Percentiles rank a stretch among this genome's conserved stretches.
Evolutionary conservation across 495 filamentous ascomycete genomes (phyloP).

Genomic region (Rhypophila decipiens): DNA sequence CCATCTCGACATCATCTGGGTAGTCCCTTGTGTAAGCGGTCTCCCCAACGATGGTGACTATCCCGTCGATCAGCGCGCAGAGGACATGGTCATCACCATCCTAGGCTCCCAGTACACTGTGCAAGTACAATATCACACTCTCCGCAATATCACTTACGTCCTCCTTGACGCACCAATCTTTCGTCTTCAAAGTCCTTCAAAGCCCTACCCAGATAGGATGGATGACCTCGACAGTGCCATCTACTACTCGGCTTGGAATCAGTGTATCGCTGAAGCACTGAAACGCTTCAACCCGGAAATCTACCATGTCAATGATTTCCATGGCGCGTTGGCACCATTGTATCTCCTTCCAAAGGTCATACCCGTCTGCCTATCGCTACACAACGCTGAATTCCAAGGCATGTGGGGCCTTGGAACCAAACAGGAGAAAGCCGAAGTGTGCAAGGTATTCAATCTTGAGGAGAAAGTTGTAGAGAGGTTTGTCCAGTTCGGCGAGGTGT

Average conservation of each 20-base stretch:
- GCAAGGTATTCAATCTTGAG: slow-evolving; percentile 58
- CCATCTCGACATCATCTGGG: slow-evolving; percentile 65
- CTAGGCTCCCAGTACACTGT: slow-evolving; percentile 56
- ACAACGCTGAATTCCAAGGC: slow-evolving; percentile 63
- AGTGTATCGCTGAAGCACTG: slow-evolving; percentile 57
- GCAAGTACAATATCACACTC: slow-evolving; percentile 55
- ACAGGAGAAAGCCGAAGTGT: slow-evolving; percentile 59
- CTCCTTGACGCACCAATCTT: slow-evolving; percentile 64
- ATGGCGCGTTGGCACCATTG: slow-evolving; percentile 62
- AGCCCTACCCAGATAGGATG: slow-evolving; percentile 65
- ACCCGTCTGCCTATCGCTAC: slow-evolving; percentile 44
- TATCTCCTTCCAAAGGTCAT: slow-evolving; percentile 56
- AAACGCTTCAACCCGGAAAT: slow-evolving; percentile 47
- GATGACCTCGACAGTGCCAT: slow-evolving; percentile 64
- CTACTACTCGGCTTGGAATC: slow-evolving; percentile 67
- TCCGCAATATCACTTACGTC: slow-evolving; percentile 64
- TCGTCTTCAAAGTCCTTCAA: slow-evolving; percentile 54
- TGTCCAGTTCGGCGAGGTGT: slow-evolving; percentile 58
- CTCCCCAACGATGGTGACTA: slow-evolving; percentile 62
- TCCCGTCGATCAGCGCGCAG: slow-evolving; percentile 47
- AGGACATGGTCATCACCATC: slow-evolving; percentile 58
- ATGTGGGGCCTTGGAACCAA: slow-evolving; percentile 63
- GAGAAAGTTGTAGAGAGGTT: slow-evolving; percentile 43
- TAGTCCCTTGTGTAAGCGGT: slow-evolving; percentile 63
- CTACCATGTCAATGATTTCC: slow-evolving; percentile 76